These are phyloP conservation scores for Kwoniella bestiolae DNA, from an alignment of 768 basidiomycete species.

Conservation along the genomic window DNA sequence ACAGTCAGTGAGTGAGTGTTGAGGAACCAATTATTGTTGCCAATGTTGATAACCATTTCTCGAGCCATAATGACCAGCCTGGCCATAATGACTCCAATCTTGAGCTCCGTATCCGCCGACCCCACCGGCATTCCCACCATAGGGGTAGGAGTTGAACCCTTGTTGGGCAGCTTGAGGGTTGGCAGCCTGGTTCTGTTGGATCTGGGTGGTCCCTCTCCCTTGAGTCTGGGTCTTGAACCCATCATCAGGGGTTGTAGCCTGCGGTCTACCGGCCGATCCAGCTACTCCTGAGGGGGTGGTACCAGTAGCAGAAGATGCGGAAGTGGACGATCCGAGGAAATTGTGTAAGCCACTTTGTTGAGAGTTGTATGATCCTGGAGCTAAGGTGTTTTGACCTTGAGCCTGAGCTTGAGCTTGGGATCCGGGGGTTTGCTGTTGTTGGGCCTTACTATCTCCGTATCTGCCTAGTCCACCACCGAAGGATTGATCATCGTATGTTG, in stretches of 20 bases:
- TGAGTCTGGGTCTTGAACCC: conserved; percentile 35
- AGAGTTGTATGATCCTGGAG: conserved; percentile 23
- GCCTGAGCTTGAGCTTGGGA: conserved; percentile 12
- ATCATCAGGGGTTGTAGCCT: conserved; percentile 42
- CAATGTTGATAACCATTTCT: conserved; percentile 46
- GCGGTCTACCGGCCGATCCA: conserved; percentile 17
- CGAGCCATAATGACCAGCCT: conserved; percentile 23
- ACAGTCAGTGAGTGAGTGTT: neutral
- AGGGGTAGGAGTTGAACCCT: conserved; percentile 32
- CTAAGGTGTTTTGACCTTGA: conserved; percentile 11
- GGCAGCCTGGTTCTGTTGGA: conserved; percentile 16
- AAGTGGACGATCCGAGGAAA: conserved; percentile 41
- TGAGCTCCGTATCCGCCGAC: conserved; percentile 40
- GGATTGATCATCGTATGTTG: conserved; percentile 45
- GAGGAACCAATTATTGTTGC: conserved; percentile 42
- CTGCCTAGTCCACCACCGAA: conserved; percentile 35
- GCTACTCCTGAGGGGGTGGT: conserved; percentile 15
- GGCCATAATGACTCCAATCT: conserved; percentile 51
- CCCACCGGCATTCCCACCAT: conserved; percentile 34
- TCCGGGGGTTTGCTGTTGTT: conserved; percentile 9
- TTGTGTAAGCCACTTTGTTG: conserved; percentile 39
- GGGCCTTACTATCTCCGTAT: conserved; percentile 43
- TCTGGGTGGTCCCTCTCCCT: neutral
- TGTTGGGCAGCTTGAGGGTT: conserved; percentile 22
- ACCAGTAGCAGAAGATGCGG: conserved; percentile 12